Percentiles rank a stretch among this genome's conserved stretches.
Evolutionary conservation across 441 rosid genomes (phyloP).

Genomic region (Isatis lusitanica): DNA sequence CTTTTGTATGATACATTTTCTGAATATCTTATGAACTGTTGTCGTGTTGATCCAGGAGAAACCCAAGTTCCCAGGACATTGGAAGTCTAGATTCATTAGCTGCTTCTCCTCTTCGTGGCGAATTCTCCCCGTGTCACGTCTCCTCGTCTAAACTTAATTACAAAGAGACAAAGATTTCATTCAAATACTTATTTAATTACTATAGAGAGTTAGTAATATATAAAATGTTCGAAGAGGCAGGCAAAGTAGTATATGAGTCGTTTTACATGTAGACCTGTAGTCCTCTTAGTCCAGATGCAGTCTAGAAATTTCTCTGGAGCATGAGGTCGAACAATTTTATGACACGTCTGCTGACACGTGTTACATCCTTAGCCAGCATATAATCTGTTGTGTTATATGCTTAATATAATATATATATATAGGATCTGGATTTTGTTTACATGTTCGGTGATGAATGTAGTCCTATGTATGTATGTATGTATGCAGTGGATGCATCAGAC

Average conservation of each 20-base stretch:
- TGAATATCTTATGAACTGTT: neutral
- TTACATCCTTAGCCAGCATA: neutral
- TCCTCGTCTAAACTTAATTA: constrained; percentile 11
- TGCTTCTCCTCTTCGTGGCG: constrained; percentile 27
- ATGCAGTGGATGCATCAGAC: constrained; percentile 18
- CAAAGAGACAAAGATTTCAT: constrained; percentile 28
- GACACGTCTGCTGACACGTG: constrained; percentile 27
- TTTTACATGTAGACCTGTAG: neutral
- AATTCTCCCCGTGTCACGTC: neutral
- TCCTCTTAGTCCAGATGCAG: constrained; percentile 30
- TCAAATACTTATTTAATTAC: neutral
- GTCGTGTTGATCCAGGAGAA: constrained; percentile 26
- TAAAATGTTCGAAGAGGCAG: constrained; percentile 28
- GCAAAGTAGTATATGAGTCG: constrained; percentile 5
- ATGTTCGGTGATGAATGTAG: neutral
- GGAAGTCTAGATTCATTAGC: constrained; percentile 37
- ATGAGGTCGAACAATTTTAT: constrained; percentile 26
- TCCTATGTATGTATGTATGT: constrained; percentile 13
- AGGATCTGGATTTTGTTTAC: constrained; percentile 10
- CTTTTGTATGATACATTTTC: neutral
- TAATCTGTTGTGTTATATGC: constrained; percentile 5
- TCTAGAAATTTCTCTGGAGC: neutral
- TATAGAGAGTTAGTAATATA: neutral
- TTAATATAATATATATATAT: neutral
- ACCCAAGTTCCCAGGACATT: constrained; percentile 24